These are phyloP conservation scores for Dothideomycetes sp. DNA, from an alignment of 2,329 filamentous ascomycete genomes.

Conservation along the genomic window DNA sequence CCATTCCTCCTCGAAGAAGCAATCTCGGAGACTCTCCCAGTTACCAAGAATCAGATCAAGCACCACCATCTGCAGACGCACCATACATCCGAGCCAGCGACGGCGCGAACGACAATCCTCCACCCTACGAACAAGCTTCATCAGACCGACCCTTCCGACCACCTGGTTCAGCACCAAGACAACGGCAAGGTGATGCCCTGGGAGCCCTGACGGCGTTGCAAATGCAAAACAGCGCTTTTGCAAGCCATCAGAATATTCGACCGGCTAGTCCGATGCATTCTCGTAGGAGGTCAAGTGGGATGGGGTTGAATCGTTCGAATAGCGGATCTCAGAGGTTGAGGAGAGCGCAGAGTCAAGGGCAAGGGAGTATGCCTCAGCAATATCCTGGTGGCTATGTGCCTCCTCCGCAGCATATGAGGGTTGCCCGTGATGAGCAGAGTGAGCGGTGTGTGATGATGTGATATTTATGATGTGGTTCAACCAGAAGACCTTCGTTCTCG, in stretches of 20 bases:
- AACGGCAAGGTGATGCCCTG: constrained; percentile 25
- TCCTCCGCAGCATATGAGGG: constrained; percentile 5
- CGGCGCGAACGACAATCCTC: constrained; percentile 39
- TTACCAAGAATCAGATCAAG: constrained; percentile 21
- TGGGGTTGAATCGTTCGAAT: background rate
- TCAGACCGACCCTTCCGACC: constrained; percentile 44
- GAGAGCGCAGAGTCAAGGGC: constrained; percentile 8
- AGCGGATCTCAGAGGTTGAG: constrained; percentile 6
- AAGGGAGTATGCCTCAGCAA: background rate
- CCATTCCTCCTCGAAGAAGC: constrained; percentile 21
- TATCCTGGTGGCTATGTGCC: constrained; percentile 12
- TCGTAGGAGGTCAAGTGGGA: constrained; percentile 4
- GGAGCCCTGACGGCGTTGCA: constrained; percentile 26
- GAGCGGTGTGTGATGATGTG: constrained; percentile 10
- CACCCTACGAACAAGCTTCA: constrained; percentile 57
- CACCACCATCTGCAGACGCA: constrained; percentile 15
- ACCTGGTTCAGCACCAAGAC: constrained; percentile 22
- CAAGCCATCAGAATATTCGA: background rate
- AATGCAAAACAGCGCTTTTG: constrained; percentile 21
- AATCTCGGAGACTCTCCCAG: constrained; percentile 24
- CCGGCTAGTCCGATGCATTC: constrained; percentile 6
- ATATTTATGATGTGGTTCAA: no score
- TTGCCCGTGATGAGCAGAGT: constrained; percentile 4
- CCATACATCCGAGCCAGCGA: constrained; percentile 10
- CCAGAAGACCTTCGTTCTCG: no score